Base-by-base conservation (phyloP, 371 early-diverging fungal species). In the Apophysomyces ossiformis region DNA sequence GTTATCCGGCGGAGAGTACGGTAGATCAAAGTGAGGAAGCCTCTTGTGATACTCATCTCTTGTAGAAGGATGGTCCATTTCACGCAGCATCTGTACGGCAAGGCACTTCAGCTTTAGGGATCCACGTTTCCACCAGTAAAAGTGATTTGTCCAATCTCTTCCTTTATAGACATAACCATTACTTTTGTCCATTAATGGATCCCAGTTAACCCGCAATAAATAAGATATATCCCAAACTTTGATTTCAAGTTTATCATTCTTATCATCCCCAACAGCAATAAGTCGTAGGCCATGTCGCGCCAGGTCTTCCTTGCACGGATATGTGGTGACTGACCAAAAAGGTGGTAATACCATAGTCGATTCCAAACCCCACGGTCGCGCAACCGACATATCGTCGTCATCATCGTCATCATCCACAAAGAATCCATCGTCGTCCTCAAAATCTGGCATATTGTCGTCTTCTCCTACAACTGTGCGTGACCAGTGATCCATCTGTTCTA, bases 181-280 rank as follows among this genome's bases (percentile, higher is more conserved):
- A 5, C 35, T 32, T n/a, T 9, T 9, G 16, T 16, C 35, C 12
- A 12, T 47, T 18, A 75, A 61, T 0, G 77, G 80, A 7, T 71
- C 56, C 78, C 78, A 77, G 6, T 63, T 58, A 0, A 68, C 70
- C 38, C 46, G 58, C 26, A 81, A 58, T 5, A 81, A 35, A 58
- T 76, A 74, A 1, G 76, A 69, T 18, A 81, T 81, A 57, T 81
- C 81, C 81, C 81, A 81, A 0, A 81, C 75, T 58, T 78, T 77
- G 66, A 81, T 76, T 37, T 78, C 81, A 12, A 81, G 61, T 21
- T 72, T 71, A 38, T 74, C 76, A 5, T 56, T 56, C 21, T 64
- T 66, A 41, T 75, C 72, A 54, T 75, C 75, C 9, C 75, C 75
- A 43, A 75, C 75, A 8, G 75, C 75, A 64, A 75, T 75, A 1